Base-by-base conservation (phyloP, 2,329 filamentous ascomycete species). In the Gyromitra esculenta region DNA sequence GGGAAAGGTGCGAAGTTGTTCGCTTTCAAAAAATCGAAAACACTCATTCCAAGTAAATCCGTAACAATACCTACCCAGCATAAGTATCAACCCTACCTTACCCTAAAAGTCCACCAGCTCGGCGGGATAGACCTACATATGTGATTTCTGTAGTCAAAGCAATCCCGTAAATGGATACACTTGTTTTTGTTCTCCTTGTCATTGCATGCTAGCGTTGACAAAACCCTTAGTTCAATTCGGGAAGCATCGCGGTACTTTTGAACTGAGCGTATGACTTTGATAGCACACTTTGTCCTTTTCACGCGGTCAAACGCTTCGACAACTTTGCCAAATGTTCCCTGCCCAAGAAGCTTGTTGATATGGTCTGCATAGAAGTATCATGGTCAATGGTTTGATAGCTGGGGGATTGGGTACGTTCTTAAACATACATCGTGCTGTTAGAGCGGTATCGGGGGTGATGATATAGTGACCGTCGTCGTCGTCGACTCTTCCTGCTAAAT, bases 381-480 rank as follows among this genome's bases (percentile, higher is more conserved):
- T 85, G 50, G 83, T 81, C 73, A 76, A 63, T 35, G 41, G 25
- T 25, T 31, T 41, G 39, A 18, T 35, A 31, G 41, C 65, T 41
- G 56, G 31, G 59, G 73, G 67, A 41, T 65, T 41, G 43, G 62
- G 54, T 72, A 48, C 31, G 59, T 31, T 50, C 41, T 79, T 64
- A 2, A 72, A 88, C 93, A 84, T 87, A 97, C 94, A 99, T 88
- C 93, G 88, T 57, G 96, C 90, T 13, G 96, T 97, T 67, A 99
- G 86, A 76, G 92, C 89, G 9, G 92, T 91, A 80, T 97, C 93
- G 39, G 94, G 92, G 0, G 92, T 90, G 25, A 99, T 94, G 80
- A 98, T 93, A 82, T 97, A 99, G 84, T 99, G 96, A 4, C 96
- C 96, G 81, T 99, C 96, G 59, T 97, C 94, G 80, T 99, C 96